Evolutionary conservation across 1,284 basidiomycete genomes (phyloP).

Genomic region (Tranzscheliella williamsii): DNA sequence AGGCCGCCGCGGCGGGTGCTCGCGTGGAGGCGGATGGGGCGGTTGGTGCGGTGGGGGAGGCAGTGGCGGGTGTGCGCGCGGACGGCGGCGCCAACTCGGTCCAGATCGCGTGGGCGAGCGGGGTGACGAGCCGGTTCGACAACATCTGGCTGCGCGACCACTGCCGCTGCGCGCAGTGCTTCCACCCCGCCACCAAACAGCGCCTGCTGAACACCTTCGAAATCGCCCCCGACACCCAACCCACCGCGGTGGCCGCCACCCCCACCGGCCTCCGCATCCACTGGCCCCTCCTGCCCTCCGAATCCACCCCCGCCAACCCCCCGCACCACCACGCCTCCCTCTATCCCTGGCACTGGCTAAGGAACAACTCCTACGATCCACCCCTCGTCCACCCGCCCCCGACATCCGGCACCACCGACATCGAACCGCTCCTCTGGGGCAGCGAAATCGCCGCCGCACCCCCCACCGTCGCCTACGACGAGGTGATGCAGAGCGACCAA

Average conservation of each 20-base stretch:
- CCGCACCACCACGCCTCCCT: slow-evolving; percentile 79
- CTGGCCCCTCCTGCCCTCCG: slow-evolving; percentile 61
- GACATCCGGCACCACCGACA: slow-evolving; percentile 61
- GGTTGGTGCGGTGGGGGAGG: too few relatives aligned
- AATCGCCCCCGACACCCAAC: slow-evolving; percentile 76
- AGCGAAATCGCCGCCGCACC: slow-evolving; percentile 75
- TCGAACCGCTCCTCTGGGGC: slow-evolving; percentile 71
- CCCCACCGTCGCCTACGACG: slow-evolving; percentile 75
- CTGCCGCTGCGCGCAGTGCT: slow-evolving; percentile 84
- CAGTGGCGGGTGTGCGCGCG: slow-evolving; percentile 17
- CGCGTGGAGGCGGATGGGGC: too few relatives aligned
- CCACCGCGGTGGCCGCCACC: slow-evolving; percentile 69
- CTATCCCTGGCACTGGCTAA: slow-evolving; percentile 86
- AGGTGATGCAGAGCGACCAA: slow-evolving; percentile 73
- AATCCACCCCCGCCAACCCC: slow-evolving; percentile 3
- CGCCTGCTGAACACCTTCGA: slow-evolving; percentile 83
- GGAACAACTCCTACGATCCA: slow-evolving; percentile 75
- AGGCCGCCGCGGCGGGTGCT: too few relatives aligned
- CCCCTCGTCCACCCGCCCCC: slow-evolving; percentile 64
- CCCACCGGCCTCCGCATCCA: slow-evolving; percentile 71
- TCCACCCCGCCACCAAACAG: slow-evolving; percentile 87
- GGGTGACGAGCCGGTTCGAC: slow-evolving; percentile 62
- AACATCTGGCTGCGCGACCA: slow-evolving; percentile 79
- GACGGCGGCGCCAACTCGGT: slow-evolving; percentile 16
- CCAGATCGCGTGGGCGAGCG: slow-evolving; percentile 36